Conservation (phyloP, 768 basidiomycete genomes). For the Tricholoma sp. region DNA sequence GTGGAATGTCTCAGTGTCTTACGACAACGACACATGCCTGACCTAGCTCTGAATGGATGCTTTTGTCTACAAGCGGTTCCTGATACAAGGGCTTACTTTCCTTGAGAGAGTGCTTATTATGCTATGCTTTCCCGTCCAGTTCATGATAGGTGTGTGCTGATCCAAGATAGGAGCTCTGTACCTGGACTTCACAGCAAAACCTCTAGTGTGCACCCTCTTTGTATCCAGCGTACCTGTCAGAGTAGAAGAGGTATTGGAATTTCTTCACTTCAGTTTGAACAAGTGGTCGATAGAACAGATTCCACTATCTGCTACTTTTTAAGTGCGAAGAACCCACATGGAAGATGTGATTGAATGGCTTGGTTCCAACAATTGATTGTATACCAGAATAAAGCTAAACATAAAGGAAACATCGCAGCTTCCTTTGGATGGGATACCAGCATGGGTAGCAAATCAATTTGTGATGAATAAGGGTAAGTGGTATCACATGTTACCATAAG, state of each 20-base stretch:
- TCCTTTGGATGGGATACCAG: not conserved
- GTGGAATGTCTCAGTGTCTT: not conserved
- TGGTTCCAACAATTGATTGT: not conserved
- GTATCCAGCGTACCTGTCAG: not conserved
- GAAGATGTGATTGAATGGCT: not conserved
- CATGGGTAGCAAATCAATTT: not conserved
- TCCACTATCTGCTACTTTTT: not conserved
- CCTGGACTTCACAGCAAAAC: too few relatives aligned
- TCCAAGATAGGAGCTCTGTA: too few relatives aligned
- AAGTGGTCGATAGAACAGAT: not conserved
- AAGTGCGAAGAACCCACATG: not conserved
- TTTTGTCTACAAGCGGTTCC: not conserved
- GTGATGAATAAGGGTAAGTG: not conserved
- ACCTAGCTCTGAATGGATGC: not conserved
- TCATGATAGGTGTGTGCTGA: not conserved
- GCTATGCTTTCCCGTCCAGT: not conserved
- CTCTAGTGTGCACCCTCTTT: too few relatives aligned
- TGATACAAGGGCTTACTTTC: not conserved
- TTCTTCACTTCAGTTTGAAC: not conserved
- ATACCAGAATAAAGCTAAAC: not conserved
- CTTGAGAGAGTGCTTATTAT: not conserved
- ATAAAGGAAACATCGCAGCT: not conserved
- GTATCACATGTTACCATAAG: not conserved
- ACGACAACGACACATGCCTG: not conserved
- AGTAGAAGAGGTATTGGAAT: not conserved